Percentiles rank a stretch among this genome's conserved stretches.
Evolutionary conservation across 441 rosid species (phyloP).

Genomic region (Francoa sonchifolia): DNA sequence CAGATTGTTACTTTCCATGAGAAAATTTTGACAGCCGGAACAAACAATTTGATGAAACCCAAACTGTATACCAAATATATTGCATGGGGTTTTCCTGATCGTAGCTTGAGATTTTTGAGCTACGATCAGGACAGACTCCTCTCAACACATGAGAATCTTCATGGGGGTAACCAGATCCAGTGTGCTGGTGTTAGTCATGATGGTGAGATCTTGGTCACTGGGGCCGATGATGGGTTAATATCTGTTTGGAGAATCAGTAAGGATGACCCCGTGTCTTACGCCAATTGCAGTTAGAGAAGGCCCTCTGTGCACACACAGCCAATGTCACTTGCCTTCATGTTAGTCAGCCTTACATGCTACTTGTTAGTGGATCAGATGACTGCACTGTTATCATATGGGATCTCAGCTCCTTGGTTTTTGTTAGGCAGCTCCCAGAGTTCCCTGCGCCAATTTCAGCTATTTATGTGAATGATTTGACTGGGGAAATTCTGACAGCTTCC

Average conservation of each 20-base stretch:
- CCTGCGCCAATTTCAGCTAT: conserved; percentile 31
- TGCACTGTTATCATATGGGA: conserved; percentile 92
- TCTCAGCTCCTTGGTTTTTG: conserved; percentile 76
- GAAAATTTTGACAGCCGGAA: conserved; percentile 69
- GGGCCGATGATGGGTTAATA: conserved; percentile 87
- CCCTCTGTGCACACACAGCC: conserved; percentile 75
- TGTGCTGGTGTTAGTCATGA: conserved; percentile 88
- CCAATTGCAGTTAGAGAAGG: conserved; percentile 59
- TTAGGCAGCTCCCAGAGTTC: conserved; percentile 85
- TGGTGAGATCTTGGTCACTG: conserved; percentile 84
- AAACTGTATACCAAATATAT: conserved; percentile 75
- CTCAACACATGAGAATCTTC: conserved; percentile 97
- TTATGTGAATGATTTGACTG: conserved; percentile 84
- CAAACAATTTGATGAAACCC: conserved; percentile 77
- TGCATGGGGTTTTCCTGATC: conserved; percentile 97
- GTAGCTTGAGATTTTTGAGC: conserved; percentile 92
- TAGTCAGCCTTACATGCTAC: conserved; percentile 95
- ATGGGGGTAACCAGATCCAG: conserved; percentile 87
- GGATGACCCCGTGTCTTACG: conserved; percentile 50
- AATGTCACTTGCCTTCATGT: conserved; percentile 83
- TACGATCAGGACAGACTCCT: conserved; percentile 93
- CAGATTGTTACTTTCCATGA: conserved; percentile 76
- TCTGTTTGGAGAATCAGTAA: conserved; percentile 86
- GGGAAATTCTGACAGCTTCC: conserved; percentile 92
- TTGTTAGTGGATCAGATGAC: conserved; percentile 95